These are phyloP conservation scores for Syzygium aromaticum DNA, from an alignment of 345 rosid genomes.

Conservation along the genomic window DNA sequence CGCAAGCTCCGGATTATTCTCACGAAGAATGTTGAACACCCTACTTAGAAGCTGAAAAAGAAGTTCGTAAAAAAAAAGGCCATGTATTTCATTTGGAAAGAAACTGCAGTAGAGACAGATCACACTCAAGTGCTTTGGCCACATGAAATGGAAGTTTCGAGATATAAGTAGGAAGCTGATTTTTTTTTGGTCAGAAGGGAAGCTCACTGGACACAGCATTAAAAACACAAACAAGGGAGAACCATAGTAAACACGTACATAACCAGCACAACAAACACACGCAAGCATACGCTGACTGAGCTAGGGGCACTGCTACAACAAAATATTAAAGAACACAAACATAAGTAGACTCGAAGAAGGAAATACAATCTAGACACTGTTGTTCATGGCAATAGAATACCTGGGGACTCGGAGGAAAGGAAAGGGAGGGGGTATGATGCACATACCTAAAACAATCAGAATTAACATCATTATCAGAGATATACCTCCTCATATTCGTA, in stretches of 20 bases:
- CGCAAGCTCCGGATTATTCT: slow-evolving; percentile 91
- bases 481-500: slow-evolving; percentile 80
- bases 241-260: neutral
- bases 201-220: neutral
- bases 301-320: neutral
- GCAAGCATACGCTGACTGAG: neutral
- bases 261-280: neutral
- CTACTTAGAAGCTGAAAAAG: slow-evolving; percentile 78
- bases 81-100: neutral
- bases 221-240: neutral
- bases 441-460: neutral
- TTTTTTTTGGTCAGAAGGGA: neutral
- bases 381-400: neutral
- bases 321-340: neutral
- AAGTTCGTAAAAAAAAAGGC: neutral
- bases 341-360: neutral
- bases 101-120: neutral
- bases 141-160: neutral
- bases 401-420: neutral
- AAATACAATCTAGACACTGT: neutral
- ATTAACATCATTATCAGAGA: neutral
- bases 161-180: neutral
- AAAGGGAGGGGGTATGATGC: neutral
- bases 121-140: neutral
- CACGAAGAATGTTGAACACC: slow-evolving; percentile 81